Base-by-base conservation (phyloP, 192 early-diverging fungal species). In the Backusella circina region DNA sequence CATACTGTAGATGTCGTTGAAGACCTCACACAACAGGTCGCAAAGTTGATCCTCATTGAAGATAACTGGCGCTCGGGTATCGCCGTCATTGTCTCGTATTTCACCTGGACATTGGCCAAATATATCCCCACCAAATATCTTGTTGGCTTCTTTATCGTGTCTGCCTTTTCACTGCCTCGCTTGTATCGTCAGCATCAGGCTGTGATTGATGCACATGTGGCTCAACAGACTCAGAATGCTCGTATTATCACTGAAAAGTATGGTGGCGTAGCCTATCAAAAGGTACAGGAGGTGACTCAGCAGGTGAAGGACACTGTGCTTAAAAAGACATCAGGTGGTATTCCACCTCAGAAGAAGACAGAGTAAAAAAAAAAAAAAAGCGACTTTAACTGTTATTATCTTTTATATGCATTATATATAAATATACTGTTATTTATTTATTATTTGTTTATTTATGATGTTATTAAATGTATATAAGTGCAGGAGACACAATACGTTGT, bases 1-100 rank as follows among this genome's bases (percentile, higher is more conserved):
- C 26, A 75, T 9, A 51, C 74, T 12, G 78, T 79, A 18, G 78
- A 79, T 72, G 65, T 79, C 0, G 47, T 72, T 30, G 78, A 79
- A 44, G 67, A 44, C 15, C 5, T 79, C n/a, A 39, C 78, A 13
- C 41, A 28, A 31, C 73, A 79, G 66, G 35, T 75, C 15, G 72
- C 78, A 18, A 74, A 67, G n/a, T 31, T 79, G 18, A 65, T 79
- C 9, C 36, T 79, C 18, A 79, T 79, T 18, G 78, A 79, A n/a
- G 70, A 79, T 28, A 79, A 75, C 38, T 65, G 70, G 9, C 73
- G 70, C 5, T 75, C 73, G 15, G 33, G 61, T 12, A 47, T 70
- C 0, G 66, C 69, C 6, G 13, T 79, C 0, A 61, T 23, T 9
- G 33, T 37, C 1, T 79, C 73, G n/a, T 79, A 71, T 36, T 54